phyloP scores from a whole-genome alignment of 306 rosid species.

The Begonia peltatifolia region DNA sequence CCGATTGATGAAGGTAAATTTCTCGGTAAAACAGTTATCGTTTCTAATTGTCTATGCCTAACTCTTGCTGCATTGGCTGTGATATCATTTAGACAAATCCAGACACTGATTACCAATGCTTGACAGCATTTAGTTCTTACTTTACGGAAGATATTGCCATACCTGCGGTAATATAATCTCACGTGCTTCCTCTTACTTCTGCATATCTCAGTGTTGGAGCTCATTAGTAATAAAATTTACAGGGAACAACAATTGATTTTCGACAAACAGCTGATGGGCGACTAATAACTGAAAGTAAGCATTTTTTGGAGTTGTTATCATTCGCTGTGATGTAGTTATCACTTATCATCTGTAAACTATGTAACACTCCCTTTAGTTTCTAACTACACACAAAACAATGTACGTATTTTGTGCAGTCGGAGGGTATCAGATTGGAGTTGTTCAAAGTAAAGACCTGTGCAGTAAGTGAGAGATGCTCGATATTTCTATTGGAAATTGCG shows the following conservation, averaged over 20 bases:
- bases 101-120: conserved; percentile 56
- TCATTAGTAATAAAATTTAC: conserved; percentile 3
- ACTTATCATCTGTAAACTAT: no score
- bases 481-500: no score
- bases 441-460: conserved; percentile 84
- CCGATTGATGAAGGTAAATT: conserved; percentile 60
- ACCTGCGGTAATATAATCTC: conserved; percentile 37
- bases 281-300: conserved; percentile 85
- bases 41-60: conserved; percentile 9
- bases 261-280: conserved; percentile 76
- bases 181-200: conserved; percentile 7
- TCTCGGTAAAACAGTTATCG: not conserved
- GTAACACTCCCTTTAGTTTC: no score
- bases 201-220: no score
- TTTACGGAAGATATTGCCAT: conserved; percentile 63
- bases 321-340: no score
- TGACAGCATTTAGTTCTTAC: conserved; percentile 51
- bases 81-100: conserved; percentile 53
- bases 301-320: no score
- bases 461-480: conserved; percentile 31
- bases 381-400: no score
- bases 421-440: conserved; percentile 69
- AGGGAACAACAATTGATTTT: conserved; percentile 89
- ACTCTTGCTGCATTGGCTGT: conserved; percentile 9
- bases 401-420: conserved; percentile 41